Evolutionary conservation across 2,329 filamentous ascomycete species (phyloP).

Genomic region (Fusarium armeniacum): DNA sequence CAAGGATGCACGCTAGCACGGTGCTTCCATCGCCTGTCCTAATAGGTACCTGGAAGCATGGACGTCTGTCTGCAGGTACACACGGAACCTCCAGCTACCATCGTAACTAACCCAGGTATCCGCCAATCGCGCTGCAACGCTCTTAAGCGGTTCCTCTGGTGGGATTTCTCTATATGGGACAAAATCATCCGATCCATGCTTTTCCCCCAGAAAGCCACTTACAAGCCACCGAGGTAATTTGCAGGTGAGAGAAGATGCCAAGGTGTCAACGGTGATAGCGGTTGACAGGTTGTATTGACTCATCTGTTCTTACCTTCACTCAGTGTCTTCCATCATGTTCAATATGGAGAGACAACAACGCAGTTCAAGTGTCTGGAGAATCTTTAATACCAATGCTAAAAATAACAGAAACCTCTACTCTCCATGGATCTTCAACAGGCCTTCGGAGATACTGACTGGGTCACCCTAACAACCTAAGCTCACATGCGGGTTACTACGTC

Average conservation of each 20-base stretch:
- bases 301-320: not conserved
- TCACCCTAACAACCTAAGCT: conserved; percentile 19
- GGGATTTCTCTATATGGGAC: conserved; percentile 1
- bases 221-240: conserved; percentile 16
- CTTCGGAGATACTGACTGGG: conserved; percentile 25
- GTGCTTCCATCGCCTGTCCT: not conserved
- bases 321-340: not conserved
- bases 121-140: conserved; percentile 42
- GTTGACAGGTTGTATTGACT: conserved; percentile 3
- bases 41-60: not conserved
- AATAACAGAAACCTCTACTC: conserved; percentile 34
- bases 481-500: conserved; percentile 37
- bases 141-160: conserved; percentile 11
- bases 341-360: not conserved
- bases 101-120: conserved; percentile 1
- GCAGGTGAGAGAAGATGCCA: conserved; percentile 6
- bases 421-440: conserved; percentile 33
- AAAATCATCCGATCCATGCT: conserved; percentile 5
- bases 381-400: conserved; percentile 22
- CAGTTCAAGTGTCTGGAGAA: not conserved
- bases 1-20: conserved; percentile 1
- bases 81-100: conserved; percentile 3
- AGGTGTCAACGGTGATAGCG: not conserved
- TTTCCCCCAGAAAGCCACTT: conserved; percentile 35
- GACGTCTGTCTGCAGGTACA: conserved; percentile 48